Percentiles rank a stretch among this genome's conserved stretches.
phyloP scores from a whole-genome alignment of 2,329 filamentous ascomycete genomes.

The Arthrinium phaeospermum region DNA sequence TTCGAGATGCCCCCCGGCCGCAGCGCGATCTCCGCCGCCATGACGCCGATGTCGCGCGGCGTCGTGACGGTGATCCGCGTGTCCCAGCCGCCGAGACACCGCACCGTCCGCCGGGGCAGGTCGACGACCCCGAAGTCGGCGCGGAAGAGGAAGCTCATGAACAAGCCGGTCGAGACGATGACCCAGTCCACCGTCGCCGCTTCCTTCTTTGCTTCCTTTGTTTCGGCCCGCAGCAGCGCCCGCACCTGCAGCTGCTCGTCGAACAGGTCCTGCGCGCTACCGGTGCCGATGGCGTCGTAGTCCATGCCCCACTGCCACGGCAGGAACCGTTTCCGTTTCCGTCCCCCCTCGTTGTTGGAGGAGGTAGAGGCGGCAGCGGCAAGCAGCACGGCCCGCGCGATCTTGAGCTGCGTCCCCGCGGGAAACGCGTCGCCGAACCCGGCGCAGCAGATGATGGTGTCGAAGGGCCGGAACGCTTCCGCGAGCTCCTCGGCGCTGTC shows the following conservation, averaged over 20 bases:
- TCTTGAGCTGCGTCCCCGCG: constrained; percentile 60
- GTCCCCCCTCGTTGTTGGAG: too few species aligned
- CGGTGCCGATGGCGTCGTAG: constrained; percentile 67
- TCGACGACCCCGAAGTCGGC: constrained; percentile 67
- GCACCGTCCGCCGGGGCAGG: constrained; percentile 45
- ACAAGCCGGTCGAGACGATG: constrained; percentile 72
- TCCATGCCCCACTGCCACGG: constrained; percentile 80
- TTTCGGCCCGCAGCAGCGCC: constrained; percentile 53
- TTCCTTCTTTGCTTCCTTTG: accelerated
- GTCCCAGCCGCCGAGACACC: constrained; percentile 66
- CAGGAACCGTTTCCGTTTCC: constrained; percentile 53
- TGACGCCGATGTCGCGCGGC: constrained; percentile 66
- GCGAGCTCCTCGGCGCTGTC: constrained; percentile 46
- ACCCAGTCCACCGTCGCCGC: constrained; percentile 57
- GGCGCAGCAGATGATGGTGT: constrained; percentile 64
- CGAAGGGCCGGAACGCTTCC: constrained; percentile 49
- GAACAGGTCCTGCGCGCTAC: constrained; percentile 68
- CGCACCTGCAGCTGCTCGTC: constrained; percentile 70
- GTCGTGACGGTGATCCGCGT: constrained; percentile 67
- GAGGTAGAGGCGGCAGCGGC: constrained; percentile 44
- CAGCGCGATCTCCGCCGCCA: constrained; percentile 62
- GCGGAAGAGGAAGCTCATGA: constrained; percentile 73
- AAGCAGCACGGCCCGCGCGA: constrained; percentile 59
- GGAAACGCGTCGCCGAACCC: constrained; percentile 60
- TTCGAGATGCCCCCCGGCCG: constrained; percentile 40